Conservation (phyloP, 1,284 basidiomycete genomes). For the Pyrrhoderma noxium region DNA sequence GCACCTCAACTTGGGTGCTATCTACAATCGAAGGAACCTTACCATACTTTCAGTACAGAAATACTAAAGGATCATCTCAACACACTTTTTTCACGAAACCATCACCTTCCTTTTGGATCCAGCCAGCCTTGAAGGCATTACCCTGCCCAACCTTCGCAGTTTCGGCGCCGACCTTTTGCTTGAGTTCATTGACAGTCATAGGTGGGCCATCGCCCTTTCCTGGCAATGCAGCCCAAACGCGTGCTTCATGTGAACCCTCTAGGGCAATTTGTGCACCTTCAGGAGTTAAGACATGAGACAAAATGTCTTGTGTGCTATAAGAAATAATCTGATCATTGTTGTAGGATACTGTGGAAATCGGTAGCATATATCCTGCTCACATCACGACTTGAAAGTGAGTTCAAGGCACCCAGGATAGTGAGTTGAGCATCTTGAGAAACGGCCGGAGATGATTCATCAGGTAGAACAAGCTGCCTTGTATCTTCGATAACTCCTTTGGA, state of each 20-base stretch:
- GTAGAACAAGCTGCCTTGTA: constrained; percentile 63
- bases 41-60: background rate
- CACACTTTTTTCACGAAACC: constrained; percentile 73
- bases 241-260: constrained; percentile 88
- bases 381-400: constrained; percentile 81
- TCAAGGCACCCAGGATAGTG: constrained; percentile 78
- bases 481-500: constrained; percentile 57
- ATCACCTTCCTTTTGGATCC: constrained; percentile 89
- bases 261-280: constrained; percentile 78
- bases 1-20: constrained; percentile 67
- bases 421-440: constrained; percentile 71
- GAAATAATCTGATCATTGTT: constrained; percentile 66
- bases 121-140: constrained; percentile 94
- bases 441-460: constrained; percentile 53
- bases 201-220: constrained; percentile 61
- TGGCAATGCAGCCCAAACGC: constrained; percentile 84
- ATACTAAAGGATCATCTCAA: constrained; percentile 5
- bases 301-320: constrained; percentile 74
- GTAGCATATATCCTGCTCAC: constrained; percentile 38
- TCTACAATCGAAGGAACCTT: constrained; percentile 66
- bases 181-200: constrained; percentile 59
- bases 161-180: constrained; percentile 74
- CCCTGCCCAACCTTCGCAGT: constrained; percentile 87
- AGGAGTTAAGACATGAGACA: constrained; percentile 64
- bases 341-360: background rate